Percentiles rank a stretch among this genome's conserved stretches.
phyloP scores from a whole-genome alignment of 495 filamentous ascomycete genomes.

The Parachaetomium inaequale region DNA sequence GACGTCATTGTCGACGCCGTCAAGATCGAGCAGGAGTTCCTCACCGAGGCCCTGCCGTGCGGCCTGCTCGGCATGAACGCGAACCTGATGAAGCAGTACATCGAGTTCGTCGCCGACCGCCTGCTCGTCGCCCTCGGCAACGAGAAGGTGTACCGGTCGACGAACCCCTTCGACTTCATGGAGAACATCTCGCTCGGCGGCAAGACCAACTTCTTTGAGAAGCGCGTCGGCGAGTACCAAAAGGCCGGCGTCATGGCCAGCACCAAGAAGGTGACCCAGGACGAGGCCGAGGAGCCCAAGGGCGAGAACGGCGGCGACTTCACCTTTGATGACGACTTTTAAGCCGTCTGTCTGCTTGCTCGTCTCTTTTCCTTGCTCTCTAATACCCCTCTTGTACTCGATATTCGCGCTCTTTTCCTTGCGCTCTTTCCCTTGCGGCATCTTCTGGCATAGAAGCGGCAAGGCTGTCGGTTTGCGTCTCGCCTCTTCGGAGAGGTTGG shows the following conservation, averaged over 20 bases:
- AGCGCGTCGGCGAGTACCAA: slow-evolving; percentile 98
- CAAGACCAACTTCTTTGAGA: slow-evolving; percentile 99
- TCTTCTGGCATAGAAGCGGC: slow-evolving; percentile 26
- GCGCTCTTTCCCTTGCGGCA: slow-evolving; percentile 26
- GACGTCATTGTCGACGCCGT: slow-evolving; percentile 94
- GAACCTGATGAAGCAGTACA: slow-evolving; percentile 97
- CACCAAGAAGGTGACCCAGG: slow-evolving; percentile 71
- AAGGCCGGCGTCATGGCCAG: slow-evolving; percentile 98
- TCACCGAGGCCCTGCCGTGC: slow-evolving; percentile 89
- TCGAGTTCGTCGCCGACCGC: slow-evolving; percentile 97
- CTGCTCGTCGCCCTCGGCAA: slow-evolving; percentile 90
- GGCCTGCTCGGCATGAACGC: slow-evolving; percentile 96
- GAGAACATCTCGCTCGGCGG: slow-evolving; percentile 97
- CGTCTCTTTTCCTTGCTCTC: slow-evolving; percentile 27
- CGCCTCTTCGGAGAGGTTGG: slow-evolving; percentile 15
- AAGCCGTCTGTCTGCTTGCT: slow-evolving; percentile 35
- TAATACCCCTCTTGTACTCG: slow-evolving; percentile 23
- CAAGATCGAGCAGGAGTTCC: slow-evolving; percentile 92
- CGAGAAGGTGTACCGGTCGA: slow-evolving; percentile 82
- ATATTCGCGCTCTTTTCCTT: slow-evolving; percentile 37
- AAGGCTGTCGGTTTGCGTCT: slow-evolving; percentile 14
- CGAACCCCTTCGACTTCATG: slow-evolving; percentile 99
- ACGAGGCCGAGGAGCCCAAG: slow-evolving; percentile 45
- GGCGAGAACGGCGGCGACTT: slow-evolving; percentile 74
- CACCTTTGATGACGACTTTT: slow-evolving; percentile 96